Percentiles rank a stretch among this genome's conserved stretches.
phyloP scores from a whole-genome alignment of 2,329 filamentous ascomycete species.

The Aschersonia sp. region DNA sequence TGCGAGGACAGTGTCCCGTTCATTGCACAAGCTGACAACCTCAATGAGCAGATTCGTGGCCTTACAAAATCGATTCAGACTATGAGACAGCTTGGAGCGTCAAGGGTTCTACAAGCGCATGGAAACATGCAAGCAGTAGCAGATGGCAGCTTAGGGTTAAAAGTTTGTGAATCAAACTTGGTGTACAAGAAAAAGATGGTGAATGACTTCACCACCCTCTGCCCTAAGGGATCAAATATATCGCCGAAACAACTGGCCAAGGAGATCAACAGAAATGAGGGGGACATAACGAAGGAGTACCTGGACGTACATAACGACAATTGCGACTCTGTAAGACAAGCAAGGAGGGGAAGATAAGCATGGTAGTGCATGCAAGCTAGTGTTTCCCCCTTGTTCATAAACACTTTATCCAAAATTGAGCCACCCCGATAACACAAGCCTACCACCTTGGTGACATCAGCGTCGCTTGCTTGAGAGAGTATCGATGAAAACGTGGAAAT shows the following conservation, averaged over 20 bases:
- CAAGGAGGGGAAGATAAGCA: not conserved
- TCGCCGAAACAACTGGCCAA: constrained; percentile 1
- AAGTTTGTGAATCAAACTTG: constrained; percentile 3
- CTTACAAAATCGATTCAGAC: constrained; percentile 1
- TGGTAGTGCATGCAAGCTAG: not conserved
- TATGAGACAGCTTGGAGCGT: not conserved
- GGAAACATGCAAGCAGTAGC: constrained; percentile 2
- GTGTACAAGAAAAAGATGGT: constrained; percentile 2
- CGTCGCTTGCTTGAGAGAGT: too few species aligned
- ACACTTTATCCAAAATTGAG: too few species aligned
- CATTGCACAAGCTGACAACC: constrained; percentile 2
- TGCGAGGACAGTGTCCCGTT: constrained; percentile 5
- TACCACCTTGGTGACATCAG: too few species aligned
- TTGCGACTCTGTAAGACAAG: not conserved
- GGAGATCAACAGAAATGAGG: not conserved
- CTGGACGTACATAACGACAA: not conserved
- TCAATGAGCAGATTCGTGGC: constrained; percentile 1
- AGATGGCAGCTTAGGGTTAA: constrained; percentile 1
- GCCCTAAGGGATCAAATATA: not conserved
- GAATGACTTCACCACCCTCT: constrained; percentile 1
- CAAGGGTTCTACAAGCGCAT: constrained; percentile 3
- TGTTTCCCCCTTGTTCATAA: too few species aligned
- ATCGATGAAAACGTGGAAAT: too few species aligned
- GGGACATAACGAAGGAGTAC: not conserved
- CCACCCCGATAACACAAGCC: too few species aligned